Conservation (phyloP, 2,329 filamentous ascomycete genomes). For the Didymella exigua region DNA sequence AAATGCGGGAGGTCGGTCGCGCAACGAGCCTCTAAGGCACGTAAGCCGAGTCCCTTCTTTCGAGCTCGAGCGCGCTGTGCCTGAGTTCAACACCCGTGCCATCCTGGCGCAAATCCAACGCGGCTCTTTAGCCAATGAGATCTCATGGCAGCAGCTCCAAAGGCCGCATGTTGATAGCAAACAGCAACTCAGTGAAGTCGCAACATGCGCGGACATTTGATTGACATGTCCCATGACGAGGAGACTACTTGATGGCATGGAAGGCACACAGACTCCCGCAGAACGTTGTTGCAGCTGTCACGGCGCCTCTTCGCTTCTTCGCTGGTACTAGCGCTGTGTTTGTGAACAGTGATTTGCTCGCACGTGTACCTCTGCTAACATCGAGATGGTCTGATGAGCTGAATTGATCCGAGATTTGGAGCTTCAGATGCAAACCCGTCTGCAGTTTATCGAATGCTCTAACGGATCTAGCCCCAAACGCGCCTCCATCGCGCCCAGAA, state of each 20-base stretch:
- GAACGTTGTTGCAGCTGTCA: slow-evolving; percentile 4
- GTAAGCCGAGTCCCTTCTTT: background rate
- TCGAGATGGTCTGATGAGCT: too few species aligned
- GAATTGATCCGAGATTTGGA: background rate
- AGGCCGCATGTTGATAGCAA: background rate
- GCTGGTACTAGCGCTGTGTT: background rate
- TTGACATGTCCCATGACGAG: background rate
- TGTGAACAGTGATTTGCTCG: background rate
- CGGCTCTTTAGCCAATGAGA: background rate
- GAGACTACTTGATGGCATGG: background rate
- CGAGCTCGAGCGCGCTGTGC: slow-evolving; percentile 4
- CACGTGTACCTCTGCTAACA: background rate
- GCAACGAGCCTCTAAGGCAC: background rate
- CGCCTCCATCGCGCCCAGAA: background rate
- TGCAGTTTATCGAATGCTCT: background rate
- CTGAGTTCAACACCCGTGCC: slow-evolving; percentile 7
- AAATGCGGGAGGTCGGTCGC: slow-evolving; percentile 6
- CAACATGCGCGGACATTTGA: too few species aligned
- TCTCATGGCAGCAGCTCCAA: background rate
- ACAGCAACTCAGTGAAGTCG: background rate
- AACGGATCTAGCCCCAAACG: background rate
- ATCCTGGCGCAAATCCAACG: slow-evolving; percentile 3
- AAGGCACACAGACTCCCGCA: slow-evolving; percentile 9
- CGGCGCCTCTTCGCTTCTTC: slow-evolving; percentile 3
- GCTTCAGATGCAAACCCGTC: background rate